Evolutionary conservation across 202 grass and related monocot genomes (phyloP), one percentile per base, ranked within the genome.

Genomic region (Eragrostis tef): DNA sequence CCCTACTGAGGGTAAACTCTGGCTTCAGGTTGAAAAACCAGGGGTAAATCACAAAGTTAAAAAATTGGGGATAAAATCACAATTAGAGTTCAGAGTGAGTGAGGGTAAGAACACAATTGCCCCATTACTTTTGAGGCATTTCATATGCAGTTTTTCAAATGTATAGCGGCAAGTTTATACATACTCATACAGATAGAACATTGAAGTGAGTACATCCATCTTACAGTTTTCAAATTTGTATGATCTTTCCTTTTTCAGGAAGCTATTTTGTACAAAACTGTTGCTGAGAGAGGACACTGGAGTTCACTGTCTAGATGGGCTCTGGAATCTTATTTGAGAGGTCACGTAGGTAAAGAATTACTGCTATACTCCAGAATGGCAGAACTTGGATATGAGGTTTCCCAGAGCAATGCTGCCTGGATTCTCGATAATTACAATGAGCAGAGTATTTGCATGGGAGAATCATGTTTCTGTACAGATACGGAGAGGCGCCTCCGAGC

Each of bases 401-500:
- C 93, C 77, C 97, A 99, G 75, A 99, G 97, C 82, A 99, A 99
- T 86, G 97, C 97, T 68, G 97, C 97, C 11, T 99, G 97, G 97
- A 96, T 99, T 69, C 93, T 99, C 71, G 97, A 99, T 87, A 90
- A 86, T 68, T 99, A 96, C 79, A 89, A 78, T 41, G 93, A 99
- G 10, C 64, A 96, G 81, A 86, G 83, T 86, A 92, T 93, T 81
- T 99, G 97, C 87, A 94, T 99, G 87, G 97, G 93, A 72, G 93
- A 99, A 91, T 89, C 85, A 60, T 87, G 89, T 59, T 93, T 92
- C 79, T 99, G 97, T 87, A 89, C 93, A 56, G 89, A 99, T 75
- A 86, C 83, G 84, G 93, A 99, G 84, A 94, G 91, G 63, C 93
- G 94, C 85, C 85, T 95, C 43, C 93, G 85, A 73, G 89, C 97